These are phyloP conservation scores for Psilocybe azurescens DNA, from an alignment of 768 basidiomycete genomes.

Conservation along the genomic window DNA sequence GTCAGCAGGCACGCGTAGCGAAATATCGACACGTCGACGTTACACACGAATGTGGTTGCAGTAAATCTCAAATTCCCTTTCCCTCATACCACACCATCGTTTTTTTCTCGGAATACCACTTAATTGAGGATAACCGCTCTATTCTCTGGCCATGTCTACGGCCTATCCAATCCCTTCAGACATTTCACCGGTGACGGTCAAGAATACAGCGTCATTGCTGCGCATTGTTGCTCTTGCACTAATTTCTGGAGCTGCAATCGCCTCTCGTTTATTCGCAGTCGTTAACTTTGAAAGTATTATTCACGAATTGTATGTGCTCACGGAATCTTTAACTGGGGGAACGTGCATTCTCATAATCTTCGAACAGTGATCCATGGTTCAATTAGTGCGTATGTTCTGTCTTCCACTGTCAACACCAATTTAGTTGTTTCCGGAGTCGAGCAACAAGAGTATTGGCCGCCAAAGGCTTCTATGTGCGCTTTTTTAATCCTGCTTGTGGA, in stretches of 20 bases:
- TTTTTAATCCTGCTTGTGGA: neutral
- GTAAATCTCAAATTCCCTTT: conserved; percentile 16
- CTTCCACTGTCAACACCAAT: conserved; percentile 15
- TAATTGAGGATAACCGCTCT: conserved; percentile 14
- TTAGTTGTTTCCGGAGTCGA: conserved; percentile 58
- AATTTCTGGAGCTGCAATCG: conserved; percentile 94
- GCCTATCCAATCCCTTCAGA: conserved; percentile 77
- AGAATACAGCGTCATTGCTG: conserved; percentile 89
- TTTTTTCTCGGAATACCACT: conserved; percentile 7
- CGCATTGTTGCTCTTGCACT: conserved; percentile 88
- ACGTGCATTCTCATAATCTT: conserved; percentile 16
- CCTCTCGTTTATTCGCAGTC: conserved; percentile 96
- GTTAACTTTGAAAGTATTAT: conserved; percentile 99
- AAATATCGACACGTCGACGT: conserved; percentile 38
- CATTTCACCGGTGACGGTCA: conserved; percentile 72
- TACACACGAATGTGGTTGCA: conserved; percentile 7
- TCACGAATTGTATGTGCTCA: conserved; percentile 90
- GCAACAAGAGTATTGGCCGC: conserved; percentile 91
- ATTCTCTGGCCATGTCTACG: conserved; percentile 62
- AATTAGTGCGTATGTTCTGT: conserved; percentile 78
- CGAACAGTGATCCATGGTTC: conserved; percentile 93
- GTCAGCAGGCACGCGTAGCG: conserved; percentile 25
- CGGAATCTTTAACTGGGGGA: neutral
- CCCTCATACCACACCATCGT: conserved; percentile 10
- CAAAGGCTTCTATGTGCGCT: conserved; percentile 92